Evolutionary conservation across 768 basidiomycete genomes (phyloP), one percentile per base, ranked within the genome.

Genomic region (Suillus placidus): DNA sequence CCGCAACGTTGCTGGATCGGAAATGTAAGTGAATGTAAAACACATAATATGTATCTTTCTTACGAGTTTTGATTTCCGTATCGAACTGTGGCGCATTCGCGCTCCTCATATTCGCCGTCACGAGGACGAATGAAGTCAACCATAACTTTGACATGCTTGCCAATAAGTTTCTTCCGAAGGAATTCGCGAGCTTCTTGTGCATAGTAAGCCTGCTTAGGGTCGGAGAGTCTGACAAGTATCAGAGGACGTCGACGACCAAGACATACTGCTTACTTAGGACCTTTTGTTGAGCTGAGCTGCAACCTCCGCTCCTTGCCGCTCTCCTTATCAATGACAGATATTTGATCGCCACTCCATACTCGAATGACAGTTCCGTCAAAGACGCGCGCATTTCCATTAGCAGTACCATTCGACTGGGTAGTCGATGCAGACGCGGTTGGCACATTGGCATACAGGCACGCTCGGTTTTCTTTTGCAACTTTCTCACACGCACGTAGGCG

Each of bases 161-260:
- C 97, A 67, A 99, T 96, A 26, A 98, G 81, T 69, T 87, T 91
- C 80, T 94, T 97, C 56, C 97, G 86, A 40, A 99, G 79, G 79
- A 95, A 95, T 76, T 99, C 97, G 63, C 89, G 88, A 6, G 95
- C 95, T 77, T 99, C 97, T 61, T 92, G 87, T 2, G 95, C 93
- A 74, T 94, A 95, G 70, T 86, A 91, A 0, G 91, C 88, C 74
- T 96, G 90, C 70, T 91, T 93, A 4, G 92, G 86, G 72, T 97
- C 97, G 14, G 91, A 88, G 35, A 92, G 82, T 74, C 94, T 96
- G 56, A 56, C 51, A 52, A 40, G 8, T 37, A 65, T 71, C 56
- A 71, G 64, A 38, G 51, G 18, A 43, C 20, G 40, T 38, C 9
- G 16, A 16, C 30, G 2, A n/a, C 16, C 30, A 32, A 34, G 65